phyloP scores from a whole-genome alignment of 192 early-diverging fungal species.

The Coemansia furcata region DNA sequence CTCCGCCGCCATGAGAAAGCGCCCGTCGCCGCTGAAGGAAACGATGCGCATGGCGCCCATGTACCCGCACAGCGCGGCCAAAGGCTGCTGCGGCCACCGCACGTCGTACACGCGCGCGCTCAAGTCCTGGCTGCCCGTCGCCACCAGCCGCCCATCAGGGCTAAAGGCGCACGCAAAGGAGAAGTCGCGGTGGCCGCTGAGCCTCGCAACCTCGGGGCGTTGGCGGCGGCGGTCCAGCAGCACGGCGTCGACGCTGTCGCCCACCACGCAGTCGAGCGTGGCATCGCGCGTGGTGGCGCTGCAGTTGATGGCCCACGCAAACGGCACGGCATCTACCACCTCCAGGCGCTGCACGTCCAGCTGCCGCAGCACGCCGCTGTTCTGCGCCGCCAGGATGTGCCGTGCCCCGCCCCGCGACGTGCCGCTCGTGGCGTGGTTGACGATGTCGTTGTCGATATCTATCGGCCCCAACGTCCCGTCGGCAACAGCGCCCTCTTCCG shows the following conservation, averaged over 20 bases:
- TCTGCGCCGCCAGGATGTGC: slow-evolving; percentile 22
- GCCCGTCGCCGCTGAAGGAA: slow-evolving; percentile 38
- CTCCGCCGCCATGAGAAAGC: slow-evolving; percentile 45
- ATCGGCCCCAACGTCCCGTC: background rate
- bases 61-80: slow-evolving; percentile 31
- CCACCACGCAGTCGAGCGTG: slow-evolving; percentile 45
- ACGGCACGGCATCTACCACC: background rate
- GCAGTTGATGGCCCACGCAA: slow-evolving; percentile 51
- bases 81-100: slow-evolving; percentile 23
- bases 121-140: slow-evolving; percentile 51
- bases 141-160: slow-evolving; percentile 44
- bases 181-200: slow-evolving; percentile 45
- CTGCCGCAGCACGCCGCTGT: slow-evolving; percentile 18
- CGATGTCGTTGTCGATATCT: slow-evolving; percentile 22
- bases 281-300: slow-evolving; percentile 17
- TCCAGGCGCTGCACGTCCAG: slow-evolving; percentile 15
- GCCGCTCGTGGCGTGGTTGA: slow-evolving; percentile 34
- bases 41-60: slow-evolving; percentile 48
- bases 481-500: background rate
- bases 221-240: slow-evolving; percentile 29
- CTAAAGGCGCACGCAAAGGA: slow-evolving; percentile 46
- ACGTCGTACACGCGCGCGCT: slow-evolving; percentile 51
- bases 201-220: slow-evolving; percentile 1
- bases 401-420: slow-evolving; percentile 1
- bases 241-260: slow-evolving; percentile 29